Evolutionary conservation across 2,329 filamentous ascomycete species (phyloP).

Genomic region (Amauroascus verrucosus): DNA sequence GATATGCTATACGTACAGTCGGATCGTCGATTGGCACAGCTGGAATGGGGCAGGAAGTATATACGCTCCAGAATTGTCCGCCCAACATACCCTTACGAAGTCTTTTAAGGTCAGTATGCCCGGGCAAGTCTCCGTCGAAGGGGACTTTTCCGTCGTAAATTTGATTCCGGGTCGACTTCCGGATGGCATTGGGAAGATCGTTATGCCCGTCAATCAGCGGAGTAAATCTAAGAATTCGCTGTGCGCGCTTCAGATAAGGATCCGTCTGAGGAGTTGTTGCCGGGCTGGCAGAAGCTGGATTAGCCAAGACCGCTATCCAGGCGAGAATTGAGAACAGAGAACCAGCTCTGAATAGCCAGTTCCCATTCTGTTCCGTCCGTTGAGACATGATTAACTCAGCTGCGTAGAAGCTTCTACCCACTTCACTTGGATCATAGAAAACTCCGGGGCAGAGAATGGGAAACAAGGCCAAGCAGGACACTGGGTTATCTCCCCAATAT

Average conservation of each 20-base stretch:
- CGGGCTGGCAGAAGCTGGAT: conserved; percentile 3
- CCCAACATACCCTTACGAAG: conserved; percentile 23
- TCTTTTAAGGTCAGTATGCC: conserved; percentile 24
- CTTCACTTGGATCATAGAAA: neutral
- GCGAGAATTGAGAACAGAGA: conserved; percentile 1
- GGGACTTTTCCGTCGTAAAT: conserved; percentile 22
- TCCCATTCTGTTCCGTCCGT: conserved; percentile 1
- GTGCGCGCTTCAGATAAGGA: conserved; percentile 18
- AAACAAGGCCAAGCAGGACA: neutral
- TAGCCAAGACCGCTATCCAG: neutral
- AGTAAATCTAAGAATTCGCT: conserved; percentile 20
- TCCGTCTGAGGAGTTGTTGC: neutral
- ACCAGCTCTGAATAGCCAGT: conserved; percentile 3
- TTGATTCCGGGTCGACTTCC: conserved; percentile 22
- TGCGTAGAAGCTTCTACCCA: neutral
- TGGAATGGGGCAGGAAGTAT: conserved; percentile 19
- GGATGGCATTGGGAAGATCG: conserved; percentile 24
- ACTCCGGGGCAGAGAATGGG: neutral
- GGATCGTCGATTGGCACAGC: conserved; percentile 17
- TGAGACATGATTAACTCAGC: conserved; percentile 1
- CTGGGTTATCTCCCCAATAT: neutral
- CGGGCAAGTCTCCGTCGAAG: conserved; percentile 17
- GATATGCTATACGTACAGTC: conserved; percentile 13
- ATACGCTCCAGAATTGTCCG: conserved; percentile 28
- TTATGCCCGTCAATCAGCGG: conserved; percentile 29